Evolutionary conservation across 257 asterid genomes (phyloP).

Genomic region (Solanum tarijense): DNA sequence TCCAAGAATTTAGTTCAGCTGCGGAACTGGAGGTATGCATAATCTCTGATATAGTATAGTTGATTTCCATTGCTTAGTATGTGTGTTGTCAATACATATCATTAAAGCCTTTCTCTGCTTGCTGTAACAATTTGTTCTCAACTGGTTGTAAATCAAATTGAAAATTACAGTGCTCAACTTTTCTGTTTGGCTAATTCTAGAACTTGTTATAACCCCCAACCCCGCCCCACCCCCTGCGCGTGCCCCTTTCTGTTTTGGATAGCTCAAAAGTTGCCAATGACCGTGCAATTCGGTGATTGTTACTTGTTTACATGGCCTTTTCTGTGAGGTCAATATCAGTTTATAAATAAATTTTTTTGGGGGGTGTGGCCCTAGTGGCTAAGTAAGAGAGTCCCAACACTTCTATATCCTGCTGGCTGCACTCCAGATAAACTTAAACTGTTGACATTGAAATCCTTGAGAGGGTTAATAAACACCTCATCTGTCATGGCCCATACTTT

Average conservation of each 20-base stretch:
- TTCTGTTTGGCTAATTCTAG: background rate
- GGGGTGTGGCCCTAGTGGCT: background rate
- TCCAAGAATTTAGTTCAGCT: constrained; percentile 52
- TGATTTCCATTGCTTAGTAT: background rate
- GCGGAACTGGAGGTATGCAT: constrained; percentile 50
- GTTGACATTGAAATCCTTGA: background rate
- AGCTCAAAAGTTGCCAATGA: background rate
- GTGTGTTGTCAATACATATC: background rate
- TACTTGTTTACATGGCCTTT: background rate
- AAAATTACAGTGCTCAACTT: background rate
- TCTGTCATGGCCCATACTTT: background rate
- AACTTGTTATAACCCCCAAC: background rate
- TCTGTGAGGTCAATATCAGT: background rate
- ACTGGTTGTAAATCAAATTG: background rate
- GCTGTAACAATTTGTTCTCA: background rate
- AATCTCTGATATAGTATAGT: background rate
- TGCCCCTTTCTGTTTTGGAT: background rate
- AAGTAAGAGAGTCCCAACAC: too few species aligned
- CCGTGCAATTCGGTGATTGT: background rate
- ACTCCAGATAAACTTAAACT: background rate
- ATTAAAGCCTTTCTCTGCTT: background rate
- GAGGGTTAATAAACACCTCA: background rate
- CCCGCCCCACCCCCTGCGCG: background rate
- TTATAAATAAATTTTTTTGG: background rate
- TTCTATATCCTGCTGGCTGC: background rate